Evolutionary conservation across 208 protist species (phyloP), one percentile per base, ranked within the genome.

Genomic region (Wallacemonas rigidus): DNA sequence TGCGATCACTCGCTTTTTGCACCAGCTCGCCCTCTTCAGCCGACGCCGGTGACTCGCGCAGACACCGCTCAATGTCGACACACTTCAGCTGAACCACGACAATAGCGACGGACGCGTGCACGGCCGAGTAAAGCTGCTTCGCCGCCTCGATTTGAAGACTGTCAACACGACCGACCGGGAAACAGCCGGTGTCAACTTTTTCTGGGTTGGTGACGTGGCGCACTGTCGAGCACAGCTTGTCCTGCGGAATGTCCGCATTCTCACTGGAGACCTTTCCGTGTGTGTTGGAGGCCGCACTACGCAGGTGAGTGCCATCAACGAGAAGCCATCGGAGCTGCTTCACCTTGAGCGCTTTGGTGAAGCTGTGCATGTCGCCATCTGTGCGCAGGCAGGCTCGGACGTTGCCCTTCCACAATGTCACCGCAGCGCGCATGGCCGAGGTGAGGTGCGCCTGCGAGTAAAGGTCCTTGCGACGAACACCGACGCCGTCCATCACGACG

Each of bases 381-480:
- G 65, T 47, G 15, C 87, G 74, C 38, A 94, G 67, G 72, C 82
- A 88, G 3, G 87, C 86, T 1, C 83, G 77, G 12, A 91, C 83
- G 72, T 91, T 91, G 4, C 75, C 79, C 67, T 75, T 81, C 89
- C 89, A 94, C 55, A 92, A 67, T 53, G 70, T 75, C n/a, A 89
- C 80, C 38, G 82, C 83, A 6, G 79, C 80, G 68, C 84, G 75
- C 14, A 94, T 61, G 14, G 85, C 68, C 2, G 75, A 71, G 58
- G 50, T 54, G 9, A 82, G 68, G 17, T 86, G 80, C 55, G 73
- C 63, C 11, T 75, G 72, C 9, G 79, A 81, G 67, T 91, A 87
- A 48, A 85, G 64, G 40, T 89, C 81, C 36, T 86, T 76, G 26
- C 82, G 88, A 17, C 78, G 81, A 44, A 88, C 75, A 0, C 74